Base-by-base conservation (phyloP, 2,329 filamentous ascomycete genomes). In the Aspergillus vadensis region DNA sequence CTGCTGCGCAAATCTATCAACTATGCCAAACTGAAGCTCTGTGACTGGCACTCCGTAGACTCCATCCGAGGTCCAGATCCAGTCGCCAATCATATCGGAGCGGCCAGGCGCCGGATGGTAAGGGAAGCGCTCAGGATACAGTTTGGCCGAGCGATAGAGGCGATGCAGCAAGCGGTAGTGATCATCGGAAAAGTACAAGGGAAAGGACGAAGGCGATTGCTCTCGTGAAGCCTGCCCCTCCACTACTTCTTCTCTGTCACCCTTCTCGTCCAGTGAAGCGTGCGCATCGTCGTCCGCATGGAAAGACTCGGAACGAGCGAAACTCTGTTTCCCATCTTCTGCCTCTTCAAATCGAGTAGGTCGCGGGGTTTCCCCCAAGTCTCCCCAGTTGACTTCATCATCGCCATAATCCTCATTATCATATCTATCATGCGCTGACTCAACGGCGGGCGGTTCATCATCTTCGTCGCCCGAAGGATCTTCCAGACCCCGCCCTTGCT, bases 51-150 rank as follows among this genome's bases (percentile, higher is more conserved):
- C 72, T 50, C 76, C 74, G 62, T 78, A 73, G 50, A 66, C 67
- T 15, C 76, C 74, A 65, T 79, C 76, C 17, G 76, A 77, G 3
- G 76, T 78, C 74, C 74, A 78, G 50, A 79, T 76, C 71, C 73
- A 77, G 65, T 77, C 75, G 27, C 77, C 77, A 51, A 79, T 71
- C 57, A 79, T 77, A 25, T 73, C 69, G 44, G 73, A 66, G 41
- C 76, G 76, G 15, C 72, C 69, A 17, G 72, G 65, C 9, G 71
- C 67, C 27, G 76, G 65, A 39, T 72, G 66, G 59, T 78, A 79
- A 27, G 72, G 70, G 57, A 79, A 77, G 4, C 66, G 69, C 43
- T 77, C 73, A 4, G 77, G 77, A 21, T 66, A 69, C 48, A 62
- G 68, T 67, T 77, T 76, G 39, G 77, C 76, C 61, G 74, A 59